Percentiles rank a stretch among this genome's conserved stretches.
Conservation (phyloP, 805 yeast species). For the Zygoascus tannicola region DNA sequence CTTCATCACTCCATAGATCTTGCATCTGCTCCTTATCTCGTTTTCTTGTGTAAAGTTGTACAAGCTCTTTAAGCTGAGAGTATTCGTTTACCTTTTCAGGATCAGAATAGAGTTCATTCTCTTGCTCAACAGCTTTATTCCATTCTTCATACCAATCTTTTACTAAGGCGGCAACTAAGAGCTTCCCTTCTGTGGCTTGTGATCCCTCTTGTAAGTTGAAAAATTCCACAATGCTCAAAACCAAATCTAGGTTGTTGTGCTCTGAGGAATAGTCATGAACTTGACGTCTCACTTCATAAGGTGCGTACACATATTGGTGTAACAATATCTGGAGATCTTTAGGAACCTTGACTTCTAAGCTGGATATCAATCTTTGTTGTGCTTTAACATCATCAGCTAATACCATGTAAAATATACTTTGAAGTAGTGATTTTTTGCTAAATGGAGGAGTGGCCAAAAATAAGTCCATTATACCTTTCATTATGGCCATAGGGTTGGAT, state of each 20-base stretch:
- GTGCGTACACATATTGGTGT: slow-evolving; percentile 12
- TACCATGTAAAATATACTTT: slow-evolving; percentile 62
- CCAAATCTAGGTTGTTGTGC: slow-evolving; percentile 18
- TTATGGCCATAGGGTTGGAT: slow-evolving; percentile 80
- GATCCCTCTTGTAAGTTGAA: not conserved
- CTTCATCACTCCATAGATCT: slow-evolving; percentile 78
- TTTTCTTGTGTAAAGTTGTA: slow-evolving; percentile 54
- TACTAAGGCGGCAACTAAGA: slow-evolving; percentile 5
- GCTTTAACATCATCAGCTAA: slow-evolving; percentile 65
- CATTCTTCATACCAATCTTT: slow-evolving; percentile 28
- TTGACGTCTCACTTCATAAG: slow-evolving; percentile 21
- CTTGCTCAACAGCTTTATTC: slow-evolving; percentile 26
- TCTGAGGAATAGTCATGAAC: slow-evolving; percentile 28
- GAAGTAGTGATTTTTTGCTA: slow-evolving; percentile 59
- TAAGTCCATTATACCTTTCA: slow-evolving; percentile 70
- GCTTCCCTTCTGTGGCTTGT: not conserved
- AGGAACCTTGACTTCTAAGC: slow-evolving; percentile 35
- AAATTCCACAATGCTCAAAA: slow-evolving; percentile 11
- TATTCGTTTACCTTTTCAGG: slow-evolving; percentile 37
- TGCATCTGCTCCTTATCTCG: slow-evolving; percentile 69
- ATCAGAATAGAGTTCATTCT: slow-evolving; percentile 13
- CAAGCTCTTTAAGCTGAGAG: slow-evolving; percentile 48
- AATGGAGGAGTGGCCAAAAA: slow-evolving; percentile 66
- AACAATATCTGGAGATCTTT: slow-evolving; percentile 19
- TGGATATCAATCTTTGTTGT: slow-evolving; percentile 44